Evolutionary conservation across 345 rosid species (phyloP), one percentile per base, ranked within the genome.

Genomic region (Dipteronia dyeriana): DNA sequence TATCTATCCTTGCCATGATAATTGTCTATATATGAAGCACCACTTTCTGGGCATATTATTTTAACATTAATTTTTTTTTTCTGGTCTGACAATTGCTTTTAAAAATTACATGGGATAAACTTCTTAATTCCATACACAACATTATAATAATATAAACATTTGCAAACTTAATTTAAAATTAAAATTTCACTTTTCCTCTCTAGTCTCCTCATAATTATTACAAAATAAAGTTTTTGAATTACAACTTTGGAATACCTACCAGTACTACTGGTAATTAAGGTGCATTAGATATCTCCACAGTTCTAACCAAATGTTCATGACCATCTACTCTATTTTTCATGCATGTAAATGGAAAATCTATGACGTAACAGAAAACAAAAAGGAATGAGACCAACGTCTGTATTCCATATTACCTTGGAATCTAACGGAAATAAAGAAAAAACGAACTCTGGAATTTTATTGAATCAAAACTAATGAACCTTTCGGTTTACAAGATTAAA

Each of bases 1-100:
- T 51, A 51, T 69, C 45, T 9, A 53, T 4, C 39, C 20, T 6
- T 10, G 19, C 57, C 61, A 51, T 51, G 6, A 60, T 13, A 34
- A 54, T 72, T 39, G 53, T 7, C 16, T 45, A 7, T 16, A 4
- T 16, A 73, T 7, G 67, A 66, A 47, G 47, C 77, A 63, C 77
- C 77, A 45, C 47, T 49, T 62, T 26, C 25, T 63, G 60, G 45
- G 29, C 51, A 41, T 7, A 10, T 66, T 38, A 65, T 29, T 72
- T 72, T 11, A 39, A 39, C 22, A 72, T 14, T 3, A 20, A 59
- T 10, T 7, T 16, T 62, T 39, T 31, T 34, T 34, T 34, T 34
- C 38, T 34, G 38, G 38, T 4, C 38, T 34, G 4, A 34, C 38
- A 4, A 34, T 34, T 34, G 38, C 38, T 34, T 34, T 34, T 34